Base-by-base conservation (phyloP, 768 basidiomycete genomes). In the Mycena vulgaris region DNA sequence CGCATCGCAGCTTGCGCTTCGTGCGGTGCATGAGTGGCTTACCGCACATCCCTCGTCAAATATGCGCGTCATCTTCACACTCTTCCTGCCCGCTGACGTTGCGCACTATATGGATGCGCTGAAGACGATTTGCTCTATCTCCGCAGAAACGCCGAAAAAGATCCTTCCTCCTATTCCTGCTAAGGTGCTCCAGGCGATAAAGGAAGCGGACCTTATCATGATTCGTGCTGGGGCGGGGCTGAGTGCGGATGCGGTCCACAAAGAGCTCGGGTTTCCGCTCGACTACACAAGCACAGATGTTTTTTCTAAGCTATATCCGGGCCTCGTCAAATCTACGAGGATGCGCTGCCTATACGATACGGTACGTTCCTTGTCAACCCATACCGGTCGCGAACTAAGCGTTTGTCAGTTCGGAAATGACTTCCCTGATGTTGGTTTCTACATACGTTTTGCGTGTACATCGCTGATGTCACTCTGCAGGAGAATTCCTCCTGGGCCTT, bases 341-440 rank as follows among this genome's bases (percentile, higher is more conserved):
- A 42, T 64, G 40, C 52, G 62, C 21, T n/a, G 62, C n/a, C 14
- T 63, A 21, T 63, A 63, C 30, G 62, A 63, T 63, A 63, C 62
- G 23, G 62, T 63, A 8, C n/a, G 62, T 19, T 9, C 1, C 27
- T n/a, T 33, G 8, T 17, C 21, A 8, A 13, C n/a, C 31, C 21
- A 6, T 21, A 17, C 14, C 11, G 5, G n/a, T 19, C 40, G 2
- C 5, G 28, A 42, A 31, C 28, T 13, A 30, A n/a, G 8, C 19
- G 9, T 35, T 48, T 48, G 1, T 33, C 23, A 60, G 59, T 62
- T 62, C 33, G 48, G 61, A 25, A 21, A 51, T 27, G 27, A 51
- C 17, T 62, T 62, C 16, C 61, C 61, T 49, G 49, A 62, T 52
- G 61, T 62, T 51, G 7, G 61, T 28, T 10, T 55, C 21, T 21